Conservation (phyloP, 108 stramenopile genomes). For the Stephanodiscus minutulus region DNA sequence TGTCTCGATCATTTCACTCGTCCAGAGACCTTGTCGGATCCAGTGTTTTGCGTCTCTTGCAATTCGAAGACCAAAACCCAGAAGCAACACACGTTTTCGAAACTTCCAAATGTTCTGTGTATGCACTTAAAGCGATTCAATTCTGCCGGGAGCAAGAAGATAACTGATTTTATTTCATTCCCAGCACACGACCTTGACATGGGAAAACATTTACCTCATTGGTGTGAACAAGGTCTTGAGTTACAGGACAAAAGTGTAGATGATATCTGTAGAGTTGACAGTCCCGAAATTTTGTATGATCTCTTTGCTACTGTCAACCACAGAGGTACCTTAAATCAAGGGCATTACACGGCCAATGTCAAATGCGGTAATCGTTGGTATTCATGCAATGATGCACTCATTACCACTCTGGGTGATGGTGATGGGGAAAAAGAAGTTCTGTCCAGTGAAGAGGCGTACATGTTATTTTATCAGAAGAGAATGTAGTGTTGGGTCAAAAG, state of each 20-base stretch:
- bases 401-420: slow-evolving; percentile 36
- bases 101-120: slow-evolving; percentile 73
- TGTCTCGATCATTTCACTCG: slow-evolving; percentile 70
- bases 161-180: slow-evolving; percentile 75
- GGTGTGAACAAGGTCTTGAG: slow-evolving; percentile 40
- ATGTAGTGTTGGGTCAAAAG: background rate
- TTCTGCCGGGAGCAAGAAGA: slow-evolving; percentile 68
- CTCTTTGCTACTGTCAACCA: slow-evolving; percentile 83
- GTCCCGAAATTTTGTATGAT: slow-evolving; percentile 67
- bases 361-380: slow-evolving; percentile 76
- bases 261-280: slow-evolving; percentile 13
- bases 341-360: slow-evolving; percentile 69
- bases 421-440: slow-evolving; percentile 58
- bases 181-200: slow-evolving; percentile 71
- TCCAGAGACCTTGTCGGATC: slow-evolving; percentile 63
- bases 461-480: slow-evolving; percentile 65
- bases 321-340: slow-evolving; percentile 70
- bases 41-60: slow-evolving; percentile 67
- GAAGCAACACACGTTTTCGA: slow-evolving; percentile 78
- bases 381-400: slow-evolving; percentile 70
- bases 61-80: slow-evolving; percentile 54
- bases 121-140: slow-evolving; percentile 86
- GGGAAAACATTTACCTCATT: slow-evolving; percentile 75
- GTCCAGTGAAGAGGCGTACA: slow-evolving; percentile 66
- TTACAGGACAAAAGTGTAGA: background rate